Base-by-base conservation (phyloP, 2,329 filamentous ascomycete genomes). In the Elsinoe perseae region DNA sequence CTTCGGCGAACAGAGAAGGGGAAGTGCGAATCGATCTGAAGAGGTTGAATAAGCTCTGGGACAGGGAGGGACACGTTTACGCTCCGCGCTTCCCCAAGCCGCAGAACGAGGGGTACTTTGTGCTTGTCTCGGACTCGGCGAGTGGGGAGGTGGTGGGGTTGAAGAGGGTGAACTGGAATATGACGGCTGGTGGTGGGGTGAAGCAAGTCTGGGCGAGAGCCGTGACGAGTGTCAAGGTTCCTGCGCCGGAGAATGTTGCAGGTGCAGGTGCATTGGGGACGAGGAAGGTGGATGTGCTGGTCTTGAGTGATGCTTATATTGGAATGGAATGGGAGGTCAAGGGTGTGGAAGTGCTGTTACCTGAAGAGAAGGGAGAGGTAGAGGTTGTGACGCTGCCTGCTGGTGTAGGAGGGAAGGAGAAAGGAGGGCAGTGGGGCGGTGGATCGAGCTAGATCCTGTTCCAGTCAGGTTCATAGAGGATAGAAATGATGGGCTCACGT, bases 71-170 rank as follows among this genome's bases (percentile, higher is more conserved):
- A 50, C 81, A 86, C 59, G 86, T 96, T 67, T 95, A 85, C 64
- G 89, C 93, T 0, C 92, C 95, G 2, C 80, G 81, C 20, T 97
- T 95, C 72, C 92, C 92, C 1, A 98, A 98, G 72, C 84, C 90
- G 14, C 93, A 98, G 71, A 93, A 84, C 0, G 93, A 98, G 66
- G 91, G 91, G 0, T 97, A 85, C 80, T 97, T 98, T 70, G 81
- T 93, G 12, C 68, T 97, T 20, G 79, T 95, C 0, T 85, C 83
- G 5, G 83, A 87, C 63, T 65, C 80, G 2, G 75, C 74, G 0
- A 79, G 73, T 5, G 89, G 92, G 58, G 89, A 96, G 63, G 78
- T 97, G 36, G 71, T 95, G 3, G 92, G 87, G 2, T 76, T 98
- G 60, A 97, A 95, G 78, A 78, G 93, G 27, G 81, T 93, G 0